phyloP scores from a whole-genome alignment of 495 filamentous ascomycete species.

The Penicillium daleae region DNA sequence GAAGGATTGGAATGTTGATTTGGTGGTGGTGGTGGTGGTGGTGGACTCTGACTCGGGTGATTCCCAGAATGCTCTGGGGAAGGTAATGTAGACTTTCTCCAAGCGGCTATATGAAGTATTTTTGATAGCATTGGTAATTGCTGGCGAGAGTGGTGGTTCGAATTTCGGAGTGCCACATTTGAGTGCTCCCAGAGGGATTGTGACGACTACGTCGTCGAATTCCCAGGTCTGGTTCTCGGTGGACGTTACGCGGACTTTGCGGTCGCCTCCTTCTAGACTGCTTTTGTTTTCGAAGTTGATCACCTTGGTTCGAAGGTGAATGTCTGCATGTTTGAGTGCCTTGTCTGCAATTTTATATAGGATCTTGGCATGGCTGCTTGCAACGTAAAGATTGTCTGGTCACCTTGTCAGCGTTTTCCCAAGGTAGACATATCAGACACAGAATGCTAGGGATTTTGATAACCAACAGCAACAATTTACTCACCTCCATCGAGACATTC shows the following conservation, averaged over 20 bases:
- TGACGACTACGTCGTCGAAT: slow-evolving; percentile 1
- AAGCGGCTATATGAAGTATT: neutral
- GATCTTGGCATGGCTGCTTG: neutral
- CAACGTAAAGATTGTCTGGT: neutral
- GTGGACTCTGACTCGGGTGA: neutral
- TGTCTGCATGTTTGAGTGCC: neutral
- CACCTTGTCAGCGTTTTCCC: neutral
- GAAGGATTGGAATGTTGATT: neutral
- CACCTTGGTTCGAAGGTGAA: neutral
- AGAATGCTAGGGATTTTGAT: too few relatives aligned
- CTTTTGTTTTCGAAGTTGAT: neutral
- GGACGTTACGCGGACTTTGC: neutral
- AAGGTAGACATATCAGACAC: too few relatives aligned
- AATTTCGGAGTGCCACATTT: neutral
- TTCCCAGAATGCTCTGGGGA: neutral
- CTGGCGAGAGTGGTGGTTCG: neutral
- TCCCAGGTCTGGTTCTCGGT: neutral
- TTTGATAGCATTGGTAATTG: neutral
- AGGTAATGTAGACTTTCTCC: neutral
- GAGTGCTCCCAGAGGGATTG: neutral
- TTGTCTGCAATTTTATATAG: neutral
- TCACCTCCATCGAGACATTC: neutral
- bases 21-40: neutral
- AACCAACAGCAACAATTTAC: too few relatives aligned
- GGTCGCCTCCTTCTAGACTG: neutral